Evolutionary conservation across 305 asterid species (phyloP).

Genomic region (Petunia hybrid): DNA sequence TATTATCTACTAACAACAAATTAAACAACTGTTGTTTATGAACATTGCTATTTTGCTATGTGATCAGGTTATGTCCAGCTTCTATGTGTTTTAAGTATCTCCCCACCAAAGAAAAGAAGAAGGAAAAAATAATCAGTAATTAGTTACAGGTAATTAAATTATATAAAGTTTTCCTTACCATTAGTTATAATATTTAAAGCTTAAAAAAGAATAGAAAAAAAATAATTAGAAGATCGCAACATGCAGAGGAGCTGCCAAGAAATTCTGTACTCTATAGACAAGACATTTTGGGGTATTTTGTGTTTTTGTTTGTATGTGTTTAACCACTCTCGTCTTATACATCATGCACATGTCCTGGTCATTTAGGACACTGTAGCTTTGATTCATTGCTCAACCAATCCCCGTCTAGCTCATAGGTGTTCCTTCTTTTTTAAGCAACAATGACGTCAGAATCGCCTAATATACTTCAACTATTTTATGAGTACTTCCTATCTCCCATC

Average conservation of each 20-base stretch:
- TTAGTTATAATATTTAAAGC: not conserved
- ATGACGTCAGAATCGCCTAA: too few relatives aligned
- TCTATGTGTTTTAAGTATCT: too few relatives aligned
- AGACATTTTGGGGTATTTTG: constrained; percentile 9
- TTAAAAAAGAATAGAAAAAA: not conserved
- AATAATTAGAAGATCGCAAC: not conserved
- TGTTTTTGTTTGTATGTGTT: constrained; percentile 21
- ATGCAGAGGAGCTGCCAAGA: not conserved
- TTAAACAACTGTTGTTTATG: too few relatives aligned
- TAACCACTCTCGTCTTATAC: not conserved
- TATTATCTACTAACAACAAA: not conserved
- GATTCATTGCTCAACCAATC: not conserved
- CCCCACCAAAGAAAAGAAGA: too few relatives aligned
- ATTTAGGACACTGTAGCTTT: not conserved
- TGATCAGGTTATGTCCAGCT: too few relatives aligned
- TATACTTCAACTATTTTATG: too few relatives aligned
- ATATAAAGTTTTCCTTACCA: not conserved
- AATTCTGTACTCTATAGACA: not conserved
- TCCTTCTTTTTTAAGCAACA: too few relatives aligned
- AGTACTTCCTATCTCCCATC: too few relatives aligned
- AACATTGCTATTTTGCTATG: too few relatives aligned
- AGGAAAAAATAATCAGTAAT: too few relatives aligned
- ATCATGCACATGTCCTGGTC: constrained; percentile 23
- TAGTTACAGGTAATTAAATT: too few relatives aligned
- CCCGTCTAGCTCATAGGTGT: not conserved